Conservation (phyloP, 352 stramenopile species). For the Pythium vanterpoolii region DNA sequence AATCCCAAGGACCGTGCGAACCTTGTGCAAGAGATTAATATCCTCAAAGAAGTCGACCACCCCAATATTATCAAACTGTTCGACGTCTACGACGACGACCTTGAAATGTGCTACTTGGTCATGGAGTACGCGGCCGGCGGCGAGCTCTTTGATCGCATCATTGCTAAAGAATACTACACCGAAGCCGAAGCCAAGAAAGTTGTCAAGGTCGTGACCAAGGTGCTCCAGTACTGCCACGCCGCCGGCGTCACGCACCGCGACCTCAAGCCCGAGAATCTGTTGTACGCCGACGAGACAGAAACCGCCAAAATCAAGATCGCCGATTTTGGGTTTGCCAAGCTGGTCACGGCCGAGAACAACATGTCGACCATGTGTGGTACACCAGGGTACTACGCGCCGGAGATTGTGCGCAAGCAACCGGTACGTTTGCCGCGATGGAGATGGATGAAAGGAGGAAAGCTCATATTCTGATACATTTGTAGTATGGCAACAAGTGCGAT, state of each 20-base stretch:
- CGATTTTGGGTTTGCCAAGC: constrained; percentile 89
- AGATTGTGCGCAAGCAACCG: constrained; percentile 92
- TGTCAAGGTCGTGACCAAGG: constrained; percentile 84
- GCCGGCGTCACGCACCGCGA: constrained; percentile 92
- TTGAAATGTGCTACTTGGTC: constrained; percentile 81
- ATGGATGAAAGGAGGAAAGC: background rate
- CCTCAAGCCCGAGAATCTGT: constrained; percentile 97
- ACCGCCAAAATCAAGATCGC: constrained; percentile 93
- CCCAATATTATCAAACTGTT: constrained; percentile 87
- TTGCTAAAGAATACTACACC: constrained; percentile 90
- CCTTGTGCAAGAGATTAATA: constrained; percentile 80
- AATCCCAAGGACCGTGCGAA: constrained; percentile 81
- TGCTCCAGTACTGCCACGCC: constrained; percentile 85
- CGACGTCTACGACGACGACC: constrained; percentile 80
- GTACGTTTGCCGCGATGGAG: constrained; percentile 19
- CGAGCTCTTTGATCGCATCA: constrained; percentile 93
- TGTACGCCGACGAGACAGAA: constrained; percentile 83
- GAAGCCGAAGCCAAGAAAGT: constrained; percentile 84
- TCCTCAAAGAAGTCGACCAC: constrained; percentile 81
- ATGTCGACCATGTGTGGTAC: constrained; percentile 91
- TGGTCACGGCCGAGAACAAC: constrained; percentile 72
- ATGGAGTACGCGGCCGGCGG: constrained; percentile 88
- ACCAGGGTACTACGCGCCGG: constrained; percentile 95
- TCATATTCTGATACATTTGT: background rate
- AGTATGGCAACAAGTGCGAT: constrained; percentile 95